phyloP scores from a whole-genome alignment of 2,329 filamentous ascomycete species.

The Pseudogymnoascus verrucosus region DNA sequence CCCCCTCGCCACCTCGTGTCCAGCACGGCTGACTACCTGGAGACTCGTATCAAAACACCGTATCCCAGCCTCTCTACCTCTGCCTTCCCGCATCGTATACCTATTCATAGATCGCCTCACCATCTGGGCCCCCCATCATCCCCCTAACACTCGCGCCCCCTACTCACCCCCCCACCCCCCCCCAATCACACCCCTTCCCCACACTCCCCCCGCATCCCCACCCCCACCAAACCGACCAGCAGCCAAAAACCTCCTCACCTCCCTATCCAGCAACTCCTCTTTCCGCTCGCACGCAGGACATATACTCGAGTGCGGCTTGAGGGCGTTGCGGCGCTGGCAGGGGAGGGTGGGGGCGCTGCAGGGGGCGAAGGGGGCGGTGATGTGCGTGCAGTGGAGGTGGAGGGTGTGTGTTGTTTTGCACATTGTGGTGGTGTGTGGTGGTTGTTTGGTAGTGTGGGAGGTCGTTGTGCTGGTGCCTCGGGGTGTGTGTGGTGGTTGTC shows the following conservation, averaged over 20 bases:
- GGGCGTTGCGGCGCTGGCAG: slow-evolving; percentile 1
- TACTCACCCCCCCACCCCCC: too few species aligned
- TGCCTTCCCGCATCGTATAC: background rate
- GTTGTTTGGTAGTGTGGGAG: background rate
- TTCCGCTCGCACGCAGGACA: background rate
- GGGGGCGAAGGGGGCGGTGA: background rate
- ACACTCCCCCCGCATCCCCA: background rate
- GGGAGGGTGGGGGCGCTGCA: background rate
- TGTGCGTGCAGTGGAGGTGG: background rate
- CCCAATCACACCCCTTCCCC: background rate
- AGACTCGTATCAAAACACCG: background rate
- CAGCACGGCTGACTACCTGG: background rate
- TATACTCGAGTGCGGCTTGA: background rate
- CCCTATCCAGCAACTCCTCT: background rate
- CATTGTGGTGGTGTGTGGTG: background rate
- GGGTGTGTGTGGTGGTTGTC: too few species aligned
- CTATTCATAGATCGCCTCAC: background rate
- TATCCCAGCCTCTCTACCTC: background rate
- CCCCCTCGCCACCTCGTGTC: background rate
- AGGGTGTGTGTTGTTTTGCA: background rate
- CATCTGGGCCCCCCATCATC: background rate
- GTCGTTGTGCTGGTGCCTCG: background rate
- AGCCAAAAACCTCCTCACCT: background rate
- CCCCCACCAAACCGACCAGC: too few species aligned
- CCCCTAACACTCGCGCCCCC: background rate